Base-by-base conservation (phyloP, 768 basidiomycete genomes). In the Multifurca ochricompacta region DNA sequence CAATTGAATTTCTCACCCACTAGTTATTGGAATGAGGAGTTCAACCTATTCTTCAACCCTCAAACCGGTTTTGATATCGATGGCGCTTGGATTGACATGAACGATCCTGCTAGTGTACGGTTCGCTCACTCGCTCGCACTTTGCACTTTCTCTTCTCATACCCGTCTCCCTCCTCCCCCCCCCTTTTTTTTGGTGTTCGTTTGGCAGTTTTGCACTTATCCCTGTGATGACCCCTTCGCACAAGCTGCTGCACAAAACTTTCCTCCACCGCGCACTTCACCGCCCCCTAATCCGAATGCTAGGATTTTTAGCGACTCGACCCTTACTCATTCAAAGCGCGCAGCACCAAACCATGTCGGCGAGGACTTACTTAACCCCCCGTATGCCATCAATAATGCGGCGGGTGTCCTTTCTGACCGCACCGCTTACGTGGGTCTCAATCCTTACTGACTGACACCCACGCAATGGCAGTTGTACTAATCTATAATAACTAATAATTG, bases 11-110 rank as follows among this genome's bases (percentile, higher is more conserved):
- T n/a, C 6, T 18, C 19, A 42, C 59, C 13, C 10, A 4, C 31
- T 18, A 81, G 80, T 25, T 82, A 74, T 62, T 87, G 85, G 85
- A 77, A 68, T 2, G 76, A 73, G 36, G 82, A 85, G 56, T 84
- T 83, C 65, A 54, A 70, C 27, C 45, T 69, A 6, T 83, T 86
- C 67, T 83, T 80, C 63, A 71, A 69, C 55, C 72, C 79, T 0
- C 56, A 71, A 11, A 73, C 66, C 0, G 82, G 82, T 1, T 56
- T 87, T 8, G 79, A 85, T 53, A 84, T 85, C 28, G 82, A 85
- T 57, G 84, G 83, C 9, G 76, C 76, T 16, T 87, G 85, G 86
- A 84, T 85, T 23, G 82, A 84, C 59, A 84, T 83, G 83, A 85
- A 87, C 63, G 84, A 86, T 56, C 84, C 85, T 6, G 66, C 82